Evolutionary conservation across 116 monocot genomes (phyloP), one percentile per base, ranked within the genome.

Genomic region (Phalaenopsis hybrid): DNA sequence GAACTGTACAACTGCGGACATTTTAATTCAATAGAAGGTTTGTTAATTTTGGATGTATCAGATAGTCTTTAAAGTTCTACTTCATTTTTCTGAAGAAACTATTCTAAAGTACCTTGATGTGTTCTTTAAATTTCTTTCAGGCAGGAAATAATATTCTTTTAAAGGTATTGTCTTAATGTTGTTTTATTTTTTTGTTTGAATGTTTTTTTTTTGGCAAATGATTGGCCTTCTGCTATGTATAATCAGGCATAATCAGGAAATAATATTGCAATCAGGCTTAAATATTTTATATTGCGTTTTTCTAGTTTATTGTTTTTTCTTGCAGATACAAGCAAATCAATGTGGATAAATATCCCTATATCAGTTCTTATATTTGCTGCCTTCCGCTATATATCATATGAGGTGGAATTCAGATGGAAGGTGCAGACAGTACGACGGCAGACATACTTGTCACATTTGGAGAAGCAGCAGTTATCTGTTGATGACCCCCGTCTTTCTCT

Each of bases 251-350:
- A 28, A 28, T 28, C 28, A 28, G 28, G 28, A 28, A 28, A 28
- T 28, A 28, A 28, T 28, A 28, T 28, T 28, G 28, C 28, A 28
- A 28, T 37, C 37, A 41, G 41, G 41, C 41, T 2, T 41, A 41
- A 41, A 41, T 41, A 41, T 41, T 41, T 41, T 41, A 2, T 41
- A 41, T 41, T 41, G 41, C 41, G 2, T 41, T 41, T 41, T 41
- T 73, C 18, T 8, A 33, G 48, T 55, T 45, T 55, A 73, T 10
- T 58, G 16, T 67, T 81, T 1, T 83, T 85, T 81, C 0, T 79
- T 21, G 48, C 89, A 99, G 98, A 99, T 81, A 99, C 98, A 77
- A 99, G 98, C 79, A 99, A 99, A 85, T 99, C 95, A 33, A 95
- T 99, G 95, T 99, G 91, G 98, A 91, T 79, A 72, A 99, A 99